Evolutionary conservation across 1,284 basidiomycete genomes (phyloP), one percentile per base, ranked within the genome.

Genomic region (Golubevia sp.): DNA sequence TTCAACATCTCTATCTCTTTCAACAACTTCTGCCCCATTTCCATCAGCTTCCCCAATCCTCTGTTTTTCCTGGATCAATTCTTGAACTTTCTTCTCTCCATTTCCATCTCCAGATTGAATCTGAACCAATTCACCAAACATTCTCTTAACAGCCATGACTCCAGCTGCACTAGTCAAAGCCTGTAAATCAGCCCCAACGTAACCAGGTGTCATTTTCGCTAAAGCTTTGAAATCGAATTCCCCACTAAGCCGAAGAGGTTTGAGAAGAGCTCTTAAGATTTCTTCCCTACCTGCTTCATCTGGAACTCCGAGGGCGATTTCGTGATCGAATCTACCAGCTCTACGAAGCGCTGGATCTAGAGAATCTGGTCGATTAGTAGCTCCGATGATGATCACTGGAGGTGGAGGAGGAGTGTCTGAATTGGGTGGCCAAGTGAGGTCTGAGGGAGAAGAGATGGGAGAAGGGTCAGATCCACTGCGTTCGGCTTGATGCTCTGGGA

Each of bases 251-350:
- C 91, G 88, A 20, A 94, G 86, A 76, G 91, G 92, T 5, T 89
- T 86, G 30, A 89, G 92, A 20, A 93, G 85, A 0, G 95, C 92
- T 4, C 88, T 34, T 34, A 34, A 11, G 30, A 34, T 34, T 34
- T 34, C 30, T 34, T 34, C 30, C 24, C 80, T 65, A 5, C 77
- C 80, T 6, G 71, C 90, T 71, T 97, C 92, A 73, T 96, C 93
- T 1, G 96, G 96, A 2, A 98, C 95, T 24, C 93, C 92, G 91
- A 98, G 94, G 59, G 92, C 91, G 62, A 99, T 98, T 84, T 99
- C 96, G 74, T 97, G 93, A 80, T 98, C 96, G 74, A 99, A 99
- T 49, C 96, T 86, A 1, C 96, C 96, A 1, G 95, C 96, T 69
- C 95, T 88, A 52, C 96, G 89, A 13, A 98, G 86, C 0, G 96